Evolutionary conservation across 2,329 filamentous ascomycete species (phyloP).

Genomic region (Juglanconis sp.): DNA sequence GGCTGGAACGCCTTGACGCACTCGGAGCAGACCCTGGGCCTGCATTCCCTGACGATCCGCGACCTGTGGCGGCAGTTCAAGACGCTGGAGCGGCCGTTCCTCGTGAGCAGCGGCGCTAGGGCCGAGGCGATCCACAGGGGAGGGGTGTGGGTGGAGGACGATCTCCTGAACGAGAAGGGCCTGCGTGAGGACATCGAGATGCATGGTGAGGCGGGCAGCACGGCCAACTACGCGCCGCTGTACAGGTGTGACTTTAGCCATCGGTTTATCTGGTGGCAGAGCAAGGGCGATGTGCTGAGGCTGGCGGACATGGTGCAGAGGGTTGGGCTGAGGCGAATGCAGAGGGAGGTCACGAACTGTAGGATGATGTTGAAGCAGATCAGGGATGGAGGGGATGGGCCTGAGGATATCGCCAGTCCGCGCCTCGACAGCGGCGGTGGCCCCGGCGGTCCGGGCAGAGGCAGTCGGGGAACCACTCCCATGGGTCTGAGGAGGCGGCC

Average conservation of each 20-base stretch:
- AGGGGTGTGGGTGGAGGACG: slow-evolving; percentile 15
- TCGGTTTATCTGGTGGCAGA: slow-evolving; percentile 22
- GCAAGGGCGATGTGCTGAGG: slow-evolving; percentile 17
- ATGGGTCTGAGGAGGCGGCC: slow-evolving; percentile 5
- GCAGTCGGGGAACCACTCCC: slow-evolving; percentile 1
- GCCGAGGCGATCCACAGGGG: slow-evolving; percentile 17
- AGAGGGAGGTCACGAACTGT: slow-evolving; percentile 19
- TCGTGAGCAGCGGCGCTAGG: slow-evolving; percentile 6
- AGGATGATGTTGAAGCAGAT: slow-evolving; percentile 20
- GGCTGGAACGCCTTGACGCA: slow-evolving; percentile 10
- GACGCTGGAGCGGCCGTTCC: slow-evolving; percentile 21
- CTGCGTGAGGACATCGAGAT: slow-evolving; percentile 13
- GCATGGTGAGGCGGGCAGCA: slow-evolving; percentile 11
- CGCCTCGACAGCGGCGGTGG: neutral
- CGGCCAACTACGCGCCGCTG: slow-evolving; percentile 11
- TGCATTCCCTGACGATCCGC: slow-evolving; percentile 21
- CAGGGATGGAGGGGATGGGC: slow-evolving; percentile 1
- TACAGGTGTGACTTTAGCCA: slow-evolving; percentile 20
- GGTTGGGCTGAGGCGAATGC: slow-evolving; percentile 20
- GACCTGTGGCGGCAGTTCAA: slow-evolving; percentile 21
- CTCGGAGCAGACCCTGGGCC: slow-evolving; percentile 20
- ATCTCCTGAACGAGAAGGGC: slow-evolving; percentile 12
- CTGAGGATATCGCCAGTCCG: neutral
- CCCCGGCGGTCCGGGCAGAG: neutral
- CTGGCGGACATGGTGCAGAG: slow-evolving; percentile 19